Evolutionary conservation across 192 early-diverging fungal species (phyloP), one percentile per base, ranked within the genome.

Genomic region (Rhizophagus sp.): DNA sequence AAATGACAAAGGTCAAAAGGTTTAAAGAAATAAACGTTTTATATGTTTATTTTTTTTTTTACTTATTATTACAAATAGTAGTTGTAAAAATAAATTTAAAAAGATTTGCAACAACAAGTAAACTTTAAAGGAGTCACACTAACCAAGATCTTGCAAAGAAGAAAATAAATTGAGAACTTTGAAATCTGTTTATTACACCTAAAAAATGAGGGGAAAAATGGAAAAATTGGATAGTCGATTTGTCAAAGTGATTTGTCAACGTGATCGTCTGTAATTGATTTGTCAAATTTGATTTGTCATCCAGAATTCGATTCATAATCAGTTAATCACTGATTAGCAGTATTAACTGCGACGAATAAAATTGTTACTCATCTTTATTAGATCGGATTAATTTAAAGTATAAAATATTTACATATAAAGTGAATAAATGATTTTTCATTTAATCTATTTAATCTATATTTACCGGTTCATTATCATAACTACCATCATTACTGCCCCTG

Each of bases 21-120:
- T 39, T 57, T 57, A 61, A 75, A 75, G 47, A 75, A 61, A 49
- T 57, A 75, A 75, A 61, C 19, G 41, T 75, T 66, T 15, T 12
- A 34, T 33, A 50, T 66, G 33, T 78, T 67, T 64, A 33, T 76
- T 76, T 74, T 49, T 74, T 74, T 74, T 57, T 1, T 2, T 66
- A 67, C 25, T 25, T 52, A 15, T 52, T 52, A 19, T 57, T 57
- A 57, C 50, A 57, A 57, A 57, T 19, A 19, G 3, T 22, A 67
- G 17, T 64, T 68, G 52, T 25, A 64, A 64, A 77, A 41, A 17
- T 15, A 39, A 27, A 41, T 19, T 19, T 78, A 24, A 47, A 7
- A 62, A 44, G 2, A 41, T 63, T 47, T 47, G 44, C 4, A 47
- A 11, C 44, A 47, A 12, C 2, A 47, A 47, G 44, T 47, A 47